Base-by-base conservation (phyloP, 139 green algal genomes). In the Coelastrella sp. region DNA sequence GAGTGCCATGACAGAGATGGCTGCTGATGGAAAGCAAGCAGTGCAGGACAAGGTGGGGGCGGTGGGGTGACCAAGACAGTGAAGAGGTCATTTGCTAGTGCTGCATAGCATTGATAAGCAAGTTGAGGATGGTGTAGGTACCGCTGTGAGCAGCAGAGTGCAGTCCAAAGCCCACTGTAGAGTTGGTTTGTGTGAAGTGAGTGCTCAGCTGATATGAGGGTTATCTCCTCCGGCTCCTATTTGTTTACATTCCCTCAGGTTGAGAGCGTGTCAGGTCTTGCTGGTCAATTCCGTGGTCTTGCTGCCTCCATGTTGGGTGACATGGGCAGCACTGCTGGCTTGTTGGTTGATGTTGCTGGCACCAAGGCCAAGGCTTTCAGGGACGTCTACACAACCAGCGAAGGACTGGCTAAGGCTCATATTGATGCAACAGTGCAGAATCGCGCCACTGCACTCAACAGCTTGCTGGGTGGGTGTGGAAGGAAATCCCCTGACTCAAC, bases 371-470 rank as follows among this genome's bases (percentile, higher is more conserved):
- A 82, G 75, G 25, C 38, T 8, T 5, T 82, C 13, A 32, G 45
- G 11, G 75, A 71, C 53, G 41, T 40, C 5, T 82, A 69, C 35
- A 51, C 34, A 9, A 82, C 53, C 25, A 37, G 5, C 19, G 75
- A 82, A 53, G 75, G 75, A 4, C 21, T 71, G 7, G 53, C n/a
- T 30, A 82, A 82, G 75, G 37, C 75, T 27, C 75, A 82, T 53
- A 69, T 82, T 15, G 53, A 82, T 60, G 66, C 66, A 11, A 27
- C 34, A 15, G 35, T 82, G 25, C 8, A 25, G 25, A 57, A 15
- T 21, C 25, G 25, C 8, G 53, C 38, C 2, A 35, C 23, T 11
- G 53, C 30, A 3, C 75, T 82, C 25, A 30, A 59, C 23, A 60
- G 30, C 35, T 35, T 82, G 75, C 75, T 82, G 53, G 75, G 75